Base-by-base conservation (phyloP, 352 stramenopile genomes). In the Globisporangium lucens region DNA sequence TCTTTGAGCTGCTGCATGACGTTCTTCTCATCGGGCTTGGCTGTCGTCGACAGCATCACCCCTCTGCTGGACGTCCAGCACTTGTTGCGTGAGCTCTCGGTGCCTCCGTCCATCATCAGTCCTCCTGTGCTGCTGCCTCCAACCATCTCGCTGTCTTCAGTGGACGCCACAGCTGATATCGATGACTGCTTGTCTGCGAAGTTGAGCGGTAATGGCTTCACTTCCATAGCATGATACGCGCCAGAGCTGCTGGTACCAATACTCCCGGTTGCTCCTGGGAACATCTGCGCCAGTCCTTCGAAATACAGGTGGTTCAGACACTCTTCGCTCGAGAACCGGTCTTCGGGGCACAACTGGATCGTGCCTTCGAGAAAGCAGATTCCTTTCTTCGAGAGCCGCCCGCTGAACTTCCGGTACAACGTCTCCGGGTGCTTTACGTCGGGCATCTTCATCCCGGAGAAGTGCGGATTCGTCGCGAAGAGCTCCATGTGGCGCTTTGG, bases 391-490 rank as follows among this genome's bases (percentile, higher is more conserved):
- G 82, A 89, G 13, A 98, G 57, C 1, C 90, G 92, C 1, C 92
- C 90, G 35, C 90, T 88, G 63, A 96, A 98, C 58, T 93, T 94
- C 61, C 91, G 89, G 70, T 97, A 78, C 27, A 98, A 66, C 13
- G 92, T 98, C 74, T 98, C 94, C 7, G 92, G 89, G n/a, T 88
- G 72, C 63, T 85, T 95, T 63, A 98, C 95, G 56, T 98, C 92
- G 3, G 90, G 91, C 63, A 98, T 98, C 63, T 97, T 98, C 30
- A 98, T 76, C 0, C 94, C 93, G 0, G 89, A 90, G 62, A 98
- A 98, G 2, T 93, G 76, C 33, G 92, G 87, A 67, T 98, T 98
- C 22, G 80, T 77, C 47, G 94, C 77, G 66, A 98, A 98, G 2
- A 98, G 73, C 70, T 98, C 86, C 79, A 94, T 93, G 66, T 98